A percentile compares a stretch with the other conserved stretches of the same genome.
phyloP scores from a whole-genome alignment of 192 early-diverging fungal species.

The Mortierella alpina region DNA sequence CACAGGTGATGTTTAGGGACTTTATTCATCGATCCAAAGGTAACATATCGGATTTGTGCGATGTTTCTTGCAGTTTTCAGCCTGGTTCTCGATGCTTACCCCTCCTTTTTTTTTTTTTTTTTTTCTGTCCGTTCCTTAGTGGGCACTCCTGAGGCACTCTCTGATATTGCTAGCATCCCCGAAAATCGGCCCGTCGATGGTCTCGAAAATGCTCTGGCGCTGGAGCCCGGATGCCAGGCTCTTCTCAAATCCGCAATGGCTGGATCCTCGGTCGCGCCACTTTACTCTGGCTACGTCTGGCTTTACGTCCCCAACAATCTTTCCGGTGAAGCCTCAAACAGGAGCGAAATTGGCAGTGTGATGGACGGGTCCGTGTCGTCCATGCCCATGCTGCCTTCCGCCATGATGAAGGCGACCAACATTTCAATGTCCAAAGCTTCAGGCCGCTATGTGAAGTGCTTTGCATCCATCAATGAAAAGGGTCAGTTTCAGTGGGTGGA shows the following conservation, averaged over 20 bases:
- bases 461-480: constrained; percentile 17
- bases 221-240: constrained; percentile 5
- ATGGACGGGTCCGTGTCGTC: too few relatives aligned
- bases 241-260: neutral
- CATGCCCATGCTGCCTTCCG: neutral
- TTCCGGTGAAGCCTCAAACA: neutral
- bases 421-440: constrained; percentile 30
- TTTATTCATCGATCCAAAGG: constrained; percentile 12
- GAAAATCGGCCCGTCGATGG: neutral
- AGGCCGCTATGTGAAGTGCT: constrained; percentile 46
- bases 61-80: neutral
- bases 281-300: constrained; percentile 41
- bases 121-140: neutral
- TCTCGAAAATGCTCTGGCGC: neutral
- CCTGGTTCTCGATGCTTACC: neutral
- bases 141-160: neutral
- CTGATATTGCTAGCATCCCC: neutral
- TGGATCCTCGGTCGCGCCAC: constrained; percentile 3
- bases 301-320: constrained; percentile 30
- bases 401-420: constrained; percentile 5
- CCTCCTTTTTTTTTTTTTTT: neutral
- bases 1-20: constrained; percentile 9
- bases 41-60: neutral
- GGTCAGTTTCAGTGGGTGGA: constrained; percentile 47
- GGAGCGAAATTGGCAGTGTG: too few relatives aligned